Conservation (phyloP, 2,329 filamentous ascomycete genomes). For the Sarocladiaceae sp. region DNA sequence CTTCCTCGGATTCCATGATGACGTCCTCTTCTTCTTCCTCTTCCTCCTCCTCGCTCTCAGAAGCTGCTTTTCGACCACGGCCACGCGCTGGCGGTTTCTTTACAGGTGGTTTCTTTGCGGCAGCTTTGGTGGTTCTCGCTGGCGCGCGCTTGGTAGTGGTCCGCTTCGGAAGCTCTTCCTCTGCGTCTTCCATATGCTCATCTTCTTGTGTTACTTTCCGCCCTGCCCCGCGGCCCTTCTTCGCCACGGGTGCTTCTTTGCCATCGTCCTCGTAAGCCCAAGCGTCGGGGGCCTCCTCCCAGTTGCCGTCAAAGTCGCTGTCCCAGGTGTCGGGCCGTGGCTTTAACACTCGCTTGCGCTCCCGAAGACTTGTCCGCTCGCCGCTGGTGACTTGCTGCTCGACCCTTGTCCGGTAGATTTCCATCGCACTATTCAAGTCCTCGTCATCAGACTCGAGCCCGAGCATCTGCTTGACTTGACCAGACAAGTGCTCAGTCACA, state of each 20-base stretch:
- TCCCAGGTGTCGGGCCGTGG: constrained; percentile 80
- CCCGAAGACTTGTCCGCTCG: constrained; percentile 16
- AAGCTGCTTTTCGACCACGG: constrained; percentile 30
- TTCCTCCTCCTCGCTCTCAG: constrained; percentile 35
- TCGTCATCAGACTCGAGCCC: constrained; percentile 56
- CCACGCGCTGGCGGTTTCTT: constrained; percentile 37
- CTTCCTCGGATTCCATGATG: constrained; percentile 47
- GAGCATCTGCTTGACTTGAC: constrained; percentile 65
- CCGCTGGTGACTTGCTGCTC: constrained; percentile 61
- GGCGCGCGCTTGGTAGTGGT: constrained; percentile 23
- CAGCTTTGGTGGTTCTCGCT: constrained; percentile 22
- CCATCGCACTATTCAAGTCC: constrained; percentile 68
- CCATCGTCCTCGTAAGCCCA: constrained; percentile 27
- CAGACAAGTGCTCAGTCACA: constrained; percentile 63
- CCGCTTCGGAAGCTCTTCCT: constrained; percentile 34
- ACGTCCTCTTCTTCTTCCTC: constrained; percentile 44
- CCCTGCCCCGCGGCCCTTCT: constrained; percentile 8
- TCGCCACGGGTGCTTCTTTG: constrained; percentile 8
- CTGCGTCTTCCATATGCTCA: constrained; percentile 37
- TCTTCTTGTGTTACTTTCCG: constrained; percentile 18
- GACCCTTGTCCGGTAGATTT: constrained; percentile 60
- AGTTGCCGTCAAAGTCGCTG: constrained; percentile 78
- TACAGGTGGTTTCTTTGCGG: constrained; percentile 32
- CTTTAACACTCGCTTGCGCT: constrained; percentile 49
- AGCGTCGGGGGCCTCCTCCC: constrained; percentile 71